Percentiles rank a stretch among this genome's conserved stretches.
Conservation (phyloP, 768 basidiomycete genomes). For the Fomitopsis serialis region DNA sequence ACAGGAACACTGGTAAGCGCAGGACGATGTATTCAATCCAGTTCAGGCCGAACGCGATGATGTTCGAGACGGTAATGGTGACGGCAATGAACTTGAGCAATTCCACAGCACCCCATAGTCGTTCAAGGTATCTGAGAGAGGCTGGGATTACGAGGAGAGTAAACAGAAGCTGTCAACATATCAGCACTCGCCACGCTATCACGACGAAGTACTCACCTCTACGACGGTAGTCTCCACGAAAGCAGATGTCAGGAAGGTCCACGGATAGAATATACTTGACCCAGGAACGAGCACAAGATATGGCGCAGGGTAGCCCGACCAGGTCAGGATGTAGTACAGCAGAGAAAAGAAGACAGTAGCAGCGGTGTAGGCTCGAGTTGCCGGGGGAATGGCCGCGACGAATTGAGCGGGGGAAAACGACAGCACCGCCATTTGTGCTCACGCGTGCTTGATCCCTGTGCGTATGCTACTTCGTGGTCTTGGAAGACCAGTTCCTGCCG, state of each 20-base stretch:
- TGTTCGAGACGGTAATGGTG: conserved; percentile 74
- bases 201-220: conserved; percentile 54
- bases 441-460: no score
- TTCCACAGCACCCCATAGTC: conserved; percentile 89
- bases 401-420: conserved; percentile 61
- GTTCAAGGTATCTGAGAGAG: conserved; percentile 85
- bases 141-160: conserved; percentile 77
- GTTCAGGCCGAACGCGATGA: conserved; percentile 84
- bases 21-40: conserved; percentile 79
- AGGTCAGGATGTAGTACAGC: conserved; percentile 61
- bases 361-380: conserved; percentile 68
- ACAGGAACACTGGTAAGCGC: conserved; percentile 78
- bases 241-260: conserved; percentile 88
- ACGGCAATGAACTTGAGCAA: conserved; percentile 81
- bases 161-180: conserved; percentile 55
- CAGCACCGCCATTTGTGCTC: conserved; percentile 60
- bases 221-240: conserved; percentile 80
- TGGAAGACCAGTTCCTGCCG: no score
- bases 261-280: conserved; percentile 77
- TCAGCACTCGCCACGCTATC: conserved; percentile 2
- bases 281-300: conserved; percentile 84
- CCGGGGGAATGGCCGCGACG: conserved; percentile 68
- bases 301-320: conserved; percentile 45
- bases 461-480: no score
- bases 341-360: conserved; percentile 54